Conservation (phyloP, 306 rosid species). For the Cucumis cinereus region DNA sequence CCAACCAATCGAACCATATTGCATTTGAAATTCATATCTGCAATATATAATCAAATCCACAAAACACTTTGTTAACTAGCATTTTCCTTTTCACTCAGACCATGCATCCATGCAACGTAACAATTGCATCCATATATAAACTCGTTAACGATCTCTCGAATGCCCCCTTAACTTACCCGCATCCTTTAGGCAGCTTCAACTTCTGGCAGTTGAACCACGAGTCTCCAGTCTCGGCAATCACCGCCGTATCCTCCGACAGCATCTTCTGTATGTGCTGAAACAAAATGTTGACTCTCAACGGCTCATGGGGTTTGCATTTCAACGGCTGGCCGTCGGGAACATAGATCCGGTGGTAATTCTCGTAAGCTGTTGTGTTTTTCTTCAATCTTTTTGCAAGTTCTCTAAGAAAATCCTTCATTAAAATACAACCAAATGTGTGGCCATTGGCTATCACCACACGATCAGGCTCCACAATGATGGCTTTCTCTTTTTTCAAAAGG, state of each 20-base stretch:
- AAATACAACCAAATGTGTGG: slow-evolving; percentile 27
- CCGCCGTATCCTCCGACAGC: slow-evolving; percentile 25
- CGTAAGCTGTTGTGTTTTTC: slow-evolving; percentile 25
- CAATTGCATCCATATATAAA: too few species aligned
- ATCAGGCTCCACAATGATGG: slow-evolving; percentile 32
- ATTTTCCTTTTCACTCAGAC: too few species aligned
- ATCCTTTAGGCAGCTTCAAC: slow-evolving; percentile 26
- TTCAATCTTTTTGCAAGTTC: slow-evolving; percentile 24
- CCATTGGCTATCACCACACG: slow-evolving; percentile 24
- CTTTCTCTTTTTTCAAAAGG: slow-evolving; percentile 33
- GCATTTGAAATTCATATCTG: slow-evolving; percentile 44
- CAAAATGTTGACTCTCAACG: slow-evolving; percentile 31
- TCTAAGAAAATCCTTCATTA: slow-evolving; percentile 36
- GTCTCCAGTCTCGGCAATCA: slow-evolving; percentile 36
- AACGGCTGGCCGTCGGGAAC: slow-evolving; percentile 24
- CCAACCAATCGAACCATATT: slow-evolving; percentile 45
- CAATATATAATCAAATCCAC: not conserved
- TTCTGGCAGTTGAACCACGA: slow-evolving; percentile 44
- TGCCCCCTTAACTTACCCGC: slow-evolving; percentile 24
- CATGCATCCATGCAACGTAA: too few species aligned
- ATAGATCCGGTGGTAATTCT: slow-evolving; percentile 27
- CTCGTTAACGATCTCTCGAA: too few species aligned
- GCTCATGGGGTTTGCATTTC: slow-evolving; percentile 21
- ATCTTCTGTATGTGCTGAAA: slow-evolving; percentile 35
- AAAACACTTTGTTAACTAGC: too few species aligned